These are phyloP conservation scores for Arthroderma uncinatum DNA, from an alignment of 2,329 filamentous ascomycete genomes.

Conservation along the genomic window DNA sequence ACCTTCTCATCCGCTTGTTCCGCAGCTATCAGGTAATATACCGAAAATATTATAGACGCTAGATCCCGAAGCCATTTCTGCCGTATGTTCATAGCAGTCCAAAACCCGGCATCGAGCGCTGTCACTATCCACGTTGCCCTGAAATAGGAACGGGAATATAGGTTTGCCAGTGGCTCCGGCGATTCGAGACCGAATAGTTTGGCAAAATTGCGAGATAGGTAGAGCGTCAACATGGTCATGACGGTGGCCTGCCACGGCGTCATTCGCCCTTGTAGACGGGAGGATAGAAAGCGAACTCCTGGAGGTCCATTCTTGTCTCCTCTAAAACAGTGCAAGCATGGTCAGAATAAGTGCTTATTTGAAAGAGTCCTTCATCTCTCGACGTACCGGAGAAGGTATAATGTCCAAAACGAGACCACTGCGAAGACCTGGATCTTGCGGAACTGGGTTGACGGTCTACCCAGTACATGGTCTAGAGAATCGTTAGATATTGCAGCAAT, in stretches of 20 bases:
- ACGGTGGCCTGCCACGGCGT: constrained; percentile 86
- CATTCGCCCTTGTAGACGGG: constrained; percentile 55
- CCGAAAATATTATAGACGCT: constrained; percentile 68
- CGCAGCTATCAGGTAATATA: constrained; percentile 85
- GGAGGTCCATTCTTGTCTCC: constrained; percentile 85
- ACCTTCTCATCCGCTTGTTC: constrained; percentile 96
- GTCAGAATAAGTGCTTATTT: background rate
- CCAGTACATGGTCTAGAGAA: constrained; percentile 68
- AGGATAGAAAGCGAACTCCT: constrained; percentile 57
- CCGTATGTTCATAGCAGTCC: constrained; percentile 91
- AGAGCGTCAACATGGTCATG: constrained; percentile 80
- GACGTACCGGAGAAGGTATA: constrained; percentile 63
- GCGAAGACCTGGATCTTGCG: constrained; percentile 84
- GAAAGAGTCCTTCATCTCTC: background rate
- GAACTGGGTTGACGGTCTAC: constrained; percentile 80
- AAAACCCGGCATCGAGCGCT: constrained; percentile 89
- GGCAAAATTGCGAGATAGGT: constrained; percentile 83
- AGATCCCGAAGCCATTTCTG: constrained; percentile 71
- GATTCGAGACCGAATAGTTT: constrained; percentile 83
- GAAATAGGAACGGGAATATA: constrained; percentile 88
- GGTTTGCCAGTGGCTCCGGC: constrained; percentile 84
- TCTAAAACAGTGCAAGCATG: constrained; percentile 38
- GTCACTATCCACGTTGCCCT: constrained; percentile 95
- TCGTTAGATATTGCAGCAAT: background rate
- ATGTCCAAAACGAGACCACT: constrained; percentile 82